Percentiles rank a stretch among this genome's conserved stretches.
phyloP scores from a whole-genome alignment of 2,329 filamentous ascomycete genomes.

The Phialocephala subalpina region DNA sequence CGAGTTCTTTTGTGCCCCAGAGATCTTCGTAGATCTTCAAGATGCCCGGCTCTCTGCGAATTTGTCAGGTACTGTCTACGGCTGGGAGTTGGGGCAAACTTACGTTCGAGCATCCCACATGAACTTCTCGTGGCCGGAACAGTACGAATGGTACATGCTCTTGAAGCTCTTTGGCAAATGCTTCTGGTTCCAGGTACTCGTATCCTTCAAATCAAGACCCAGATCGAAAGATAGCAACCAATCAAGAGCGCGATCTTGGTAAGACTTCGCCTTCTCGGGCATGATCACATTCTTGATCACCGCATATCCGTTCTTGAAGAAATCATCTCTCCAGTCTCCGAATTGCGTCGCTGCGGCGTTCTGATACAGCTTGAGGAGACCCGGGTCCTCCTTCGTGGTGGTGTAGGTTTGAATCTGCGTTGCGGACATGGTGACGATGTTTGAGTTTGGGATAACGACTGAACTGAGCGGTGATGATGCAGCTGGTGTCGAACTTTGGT shows the following conservation, averaged over 20 bases:
- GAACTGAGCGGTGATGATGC: background rate
- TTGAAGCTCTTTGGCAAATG: slow-evolving; percentile 43
- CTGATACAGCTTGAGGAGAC: background rate
- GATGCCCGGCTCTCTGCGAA: slow-evolving; percentile 45
- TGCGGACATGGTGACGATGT: background rate
- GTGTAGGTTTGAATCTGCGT: background rate
- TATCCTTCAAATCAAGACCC: slow-evolving; percentile 30
- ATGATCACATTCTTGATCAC: slow-evolving; percentile 26
- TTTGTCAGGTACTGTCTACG: background rate
- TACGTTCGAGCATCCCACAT: slow-evolving; percentile 46
- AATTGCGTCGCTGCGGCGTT: background rate
- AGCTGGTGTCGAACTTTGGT: background rate
- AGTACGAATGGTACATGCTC: slow-evolving; percentile 48
- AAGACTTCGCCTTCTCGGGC: slow-evolving; percentile 17
- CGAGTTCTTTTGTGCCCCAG: slow-evolving; percentile 50
- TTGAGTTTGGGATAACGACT: background rate
- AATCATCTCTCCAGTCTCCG: slow-evolving; percentile 25
- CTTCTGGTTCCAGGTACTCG: slow-evolving; percentile 45
- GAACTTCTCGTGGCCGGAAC: slow-evolving; percentile 48
- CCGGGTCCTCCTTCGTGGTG: background rate
- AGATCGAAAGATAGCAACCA: slow-evolving; percentile 25
- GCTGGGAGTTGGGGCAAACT: background rate
- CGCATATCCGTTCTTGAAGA: slow-evolving; percentile 22
- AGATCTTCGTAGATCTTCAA: slow-evolving; percentile 49
- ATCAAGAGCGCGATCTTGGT: slow-evolving; percentile 13